Base-by-base conservation (phyloP, 805 yeast species). In the Nematodospora valgi region DNA sequence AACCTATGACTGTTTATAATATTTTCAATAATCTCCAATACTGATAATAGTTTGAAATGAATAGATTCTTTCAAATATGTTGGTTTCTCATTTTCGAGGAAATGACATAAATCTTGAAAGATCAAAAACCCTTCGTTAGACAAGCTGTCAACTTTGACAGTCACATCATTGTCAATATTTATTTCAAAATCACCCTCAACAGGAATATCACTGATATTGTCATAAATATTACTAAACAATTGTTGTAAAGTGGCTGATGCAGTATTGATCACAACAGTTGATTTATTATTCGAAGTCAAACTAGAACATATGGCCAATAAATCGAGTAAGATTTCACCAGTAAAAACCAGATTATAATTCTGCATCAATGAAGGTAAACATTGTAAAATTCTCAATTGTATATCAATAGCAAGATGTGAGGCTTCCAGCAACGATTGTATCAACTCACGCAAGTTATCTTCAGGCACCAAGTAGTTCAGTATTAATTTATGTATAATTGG, bases 171-270 rank as follows among this genome's bases (percentile, higher is more conserved):
- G 37, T 76, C 82, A 4, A 71, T 51, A 2, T 64, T 56, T 0
- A 44, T 48, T 19, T 35, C 27, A 16, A 33, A 22, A 17, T 37
- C 20, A 23, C 30, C 30, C 10, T 34, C 32, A 4, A 22, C 12
- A 9, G 22, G 28, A 10, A 65, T 73, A 12, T 32, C 27, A 6
- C 68, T 74, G 30, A 78, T 70, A 51, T 77, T 71, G 37, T 91
- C 98, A 56, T 83, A 91, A 0, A 88, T 74, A 20, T 83, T 76
- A 23, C 83, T 77, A 29, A 88, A 72, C 27, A 93, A 61, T 54
- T 93, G 98, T 43, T 88, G 94, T 30, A 88, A 71, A 3, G 98
- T 87, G 2, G 98, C 98, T 32, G 86, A 80, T 0, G 98, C 96
- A 0, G 98, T 86, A 49, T 88, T 89, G 10, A 78, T 71, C 4